Base-by-base conservation (phyloP, 2,329 filamentous ascomycete genomes). In the Aspergillus tamarii region DNA sequence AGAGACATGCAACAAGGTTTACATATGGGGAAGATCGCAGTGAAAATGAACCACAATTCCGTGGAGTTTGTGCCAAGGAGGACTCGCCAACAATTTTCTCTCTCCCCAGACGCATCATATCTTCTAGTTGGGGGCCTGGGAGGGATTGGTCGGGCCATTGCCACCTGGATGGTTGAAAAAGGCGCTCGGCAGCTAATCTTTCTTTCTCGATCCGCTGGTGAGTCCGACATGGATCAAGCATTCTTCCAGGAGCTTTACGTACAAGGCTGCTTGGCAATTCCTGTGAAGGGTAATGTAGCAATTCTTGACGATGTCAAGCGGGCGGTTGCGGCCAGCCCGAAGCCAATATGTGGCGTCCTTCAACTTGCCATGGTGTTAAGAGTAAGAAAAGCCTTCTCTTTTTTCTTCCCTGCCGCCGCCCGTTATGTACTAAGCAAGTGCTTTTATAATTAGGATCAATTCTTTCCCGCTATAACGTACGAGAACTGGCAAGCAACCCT, bases 1-100 rank as follows among this genome's bases (percentile, higher is more conserved):
- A 70, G 80, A 0, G 73, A 71, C 36, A 78, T 85, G 77, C 80
- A 83, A 59, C 71, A 70, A 1, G 81, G 80, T 1, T 69, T 73
- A 1, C 81, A 84, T 63, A 78, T 82, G 19, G 82, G 81, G 0
- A 84, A 84, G 60, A 78, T 84, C 14, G 74, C 83, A 7, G 46
- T 62, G 21, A 63, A 43, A n/a, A 67, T 67, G 63, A 62, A 63
- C 1, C 41, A 63, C 1, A 21, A 14, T 46, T 1, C 21, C n/a
- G 45, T 26, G 3, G 1, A 14, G 12, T 46, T 46, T 23, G 9
- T 10, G 45, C 45, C 12, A 4, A 26, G 1, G 3, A 46, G 21
- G 5, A 26, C 21, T 14, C 45, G 45, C 14, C 45, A 46, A 14
- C 9, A 14, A 1, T 26, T 46, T 26, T 46, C 45, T 12, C 21